These are phyloP conservation scores for Alloteropsis angusta DNA, from an alignment of 202 grass and related monocot genomes.

Conservation along the genomic window DNA sequence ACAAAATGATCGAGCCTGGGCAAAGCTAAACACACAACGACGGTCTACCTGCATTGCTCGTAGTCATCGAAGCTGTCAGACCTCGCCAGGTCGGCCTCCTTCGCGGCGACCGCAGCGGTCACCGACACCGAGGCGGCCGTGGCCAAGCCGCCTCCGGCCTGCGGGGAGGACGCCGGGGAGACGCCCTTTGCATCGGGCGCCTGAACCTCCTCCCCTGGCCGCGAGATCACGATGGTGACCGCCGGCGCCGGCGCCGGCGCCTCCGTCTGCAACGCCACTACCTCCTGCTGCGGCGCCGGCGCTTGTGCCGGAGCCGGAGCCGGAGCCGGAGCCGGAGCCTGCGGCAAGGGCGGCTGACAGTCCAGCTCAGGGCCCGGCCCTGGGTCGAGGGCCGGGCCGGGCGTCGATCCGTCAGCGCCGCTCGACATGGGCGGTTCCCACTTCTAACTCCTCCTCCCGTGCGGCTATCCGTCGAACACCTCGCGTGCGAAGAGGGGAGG, in stretches of 20 bases:
- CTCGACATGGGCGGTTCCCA: constrained; percentile 21
- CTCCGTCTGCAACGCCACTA: neutral
- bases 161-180: neutral
- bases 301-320: neutral
- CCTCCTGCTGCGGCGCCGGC: neutral
- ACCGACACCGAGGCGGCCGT: constrained; percentile 4
- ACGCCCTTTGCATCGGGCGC: constrained; percentile 16
- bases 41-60: constrained; percentile 80
- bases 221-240: constrained; percentile 48
- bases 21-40: neutral
- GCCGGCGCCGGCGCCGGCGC: neutral
- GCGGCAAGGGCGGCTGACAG: neutral
- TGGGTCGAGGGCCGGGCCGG: neutral
- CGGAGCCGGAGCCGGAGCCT: neutral
- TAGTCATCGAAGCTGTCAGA: constrained; percentile 56
- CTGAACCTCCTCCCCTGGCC: constrained; percentile 31
- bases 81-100: constrained; percentile 37
- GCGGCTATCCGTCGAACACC: constrained; percentile 6
- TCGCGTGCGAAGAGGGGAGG: constrained; percentile 3
- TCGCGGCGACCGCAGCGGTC: constrained; percentile 15
- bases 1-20: neutral
- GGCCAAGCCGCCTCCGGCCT: constrained; percentile 3
- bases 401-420: constrained; percentile 12
- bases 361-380: neutral
- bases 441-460: neutral